A percentile compares a stretch with the other conserved stretches of the same genome.
Conservation (phyloP, 441 rosid species). For the Gossypium schwendimanii region DNA sequence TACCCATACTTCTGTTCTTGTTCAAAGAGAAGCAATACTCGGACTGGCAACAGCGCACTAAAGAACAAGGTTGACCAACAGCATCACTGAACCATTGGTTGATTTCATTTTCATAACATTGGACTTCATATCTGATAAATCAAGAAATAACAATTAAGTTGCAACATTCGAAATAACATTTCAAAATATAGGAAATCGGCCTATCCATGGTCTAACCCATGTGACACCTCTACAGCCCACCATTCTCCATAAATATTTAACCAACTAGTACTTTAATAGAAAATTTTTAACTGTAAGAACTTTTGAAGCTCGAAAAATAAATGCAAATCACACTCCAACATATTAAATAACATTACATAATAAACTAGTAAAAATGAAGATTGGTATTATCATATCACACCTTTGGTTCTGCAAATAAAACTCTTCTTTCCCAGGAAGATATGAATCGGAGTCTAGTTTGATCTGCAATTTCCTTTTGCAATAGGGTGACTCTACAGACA, state of each 20-base stretch:
- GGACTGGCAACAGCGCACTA: slow-evolving; percentile 45
- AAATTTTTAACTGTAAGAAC: not conserved
- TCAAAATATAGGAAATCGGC: not conserved
- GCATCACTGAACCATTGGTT: slow-evolving; percentile 77
- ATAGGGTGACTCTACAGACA: slow-evolving; percentile 55
- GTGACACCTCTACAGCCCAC: not conserved
- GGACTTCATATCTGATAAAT: slow-evolving; percentile 46
- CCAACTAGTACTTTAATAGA: not conserved
- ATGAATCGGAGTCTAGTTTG: slow-evolving; percentile 37
- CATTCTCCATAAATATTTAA: not conserved
- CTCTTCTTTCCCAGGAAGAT: slow-evolving; percentile 35
- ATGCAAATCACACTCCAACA: not conserved
- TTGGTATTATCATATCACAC: slow-evolving; percentile 23
- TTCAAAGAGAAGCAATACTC: slow-evolving; percentile 26
- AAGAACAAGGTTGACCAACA: slow-evolving; percentile 61
- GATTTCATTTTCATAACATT: slow-evolving; percentile 40
- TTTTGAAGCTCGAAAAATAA: not conserved
- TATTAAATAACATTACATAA: not conserved
- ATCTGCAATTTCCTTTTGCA: slow-evolving; percentile 60
- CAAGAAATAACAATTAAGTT: slow-evolving; percentile 12
- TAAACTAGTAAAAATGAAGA: not conserved
- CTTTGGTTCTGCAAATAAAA: slow-evolving; percentile 40
- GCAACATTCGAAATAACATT: not conserved
- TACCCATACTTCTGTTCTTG: slow-evolving; percentile 29
- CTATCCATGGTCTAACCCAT: not conserved